Conservation (phyloP, 495 filamentous ascomycete species). For the Staphylotrichum tortipilum region DNA sequence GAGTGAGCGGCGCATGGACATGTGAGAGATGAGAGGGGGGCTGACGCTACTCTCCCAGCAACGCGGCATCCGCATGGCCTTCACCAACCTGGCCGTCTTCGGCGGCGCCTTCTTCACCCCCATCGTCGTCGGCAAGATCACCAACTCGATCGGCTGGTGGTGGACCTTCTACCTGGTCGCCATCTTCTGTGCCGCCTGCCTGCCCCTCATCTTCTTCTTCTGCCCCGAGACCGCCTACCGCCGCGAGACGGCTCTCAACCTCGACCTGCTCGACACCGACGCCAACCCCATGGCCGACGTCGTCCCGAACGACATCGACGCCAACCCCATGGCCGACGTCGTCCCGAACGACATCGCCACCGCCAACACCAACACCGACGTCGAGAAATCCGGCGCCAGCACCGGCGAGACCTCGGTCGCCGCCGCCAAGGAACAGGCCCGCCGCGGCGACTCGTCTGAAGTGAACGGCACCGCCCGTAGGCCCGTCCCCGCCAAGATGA, state of each 20-base stretch:
- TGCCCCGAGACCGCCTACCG: slow-evolving; percentile 79
- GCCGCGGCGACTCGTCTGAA: neutral
- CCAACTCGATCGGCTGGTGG: slow-evolving; percentile 61
- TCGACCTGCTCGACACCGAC: slow-evolving; percentile 34
- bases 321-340: no score
- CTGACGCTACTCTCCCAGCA: no score
- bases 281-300: no score
- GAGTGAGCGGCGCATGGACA: slow-evolving; percentile 24
- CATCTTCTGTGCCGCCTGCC: slow-evolving; percentile 55
- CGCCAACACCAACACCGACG: neutral
- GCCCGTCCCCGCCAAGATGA: slow-evolving; percentile 40
- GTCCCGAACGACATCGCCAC: no score
- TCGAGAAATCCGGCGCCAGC: slow-evolving; percentile 13
- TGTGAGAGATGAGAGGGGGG: neutral
- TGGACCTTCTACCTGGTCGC: slow-evolving; percentile 73
- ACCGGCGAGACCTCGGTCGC: neutral
- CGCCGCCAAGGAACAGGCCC: neutral
- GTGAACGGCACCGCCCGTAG: neutral
- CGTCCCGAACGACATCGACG: no score
- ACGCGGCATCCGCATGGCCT: slow-evolving; percentile 81
- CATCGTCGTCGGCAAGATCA: slow-evolving; percentile 80
- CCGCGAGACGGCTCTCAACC: slow-evolving; percentile 56
- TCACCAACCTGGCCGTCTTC: slow-evolving; percentile 81
- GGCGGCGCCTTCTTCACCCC: slow-evolving; percentile 90
- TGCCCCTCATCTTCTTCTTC: slow-evolving; percentile 64